Conservation (phyloP, 2,329 filamentous ascomycete genomes). For the Penicillium digitatum region DNA sequence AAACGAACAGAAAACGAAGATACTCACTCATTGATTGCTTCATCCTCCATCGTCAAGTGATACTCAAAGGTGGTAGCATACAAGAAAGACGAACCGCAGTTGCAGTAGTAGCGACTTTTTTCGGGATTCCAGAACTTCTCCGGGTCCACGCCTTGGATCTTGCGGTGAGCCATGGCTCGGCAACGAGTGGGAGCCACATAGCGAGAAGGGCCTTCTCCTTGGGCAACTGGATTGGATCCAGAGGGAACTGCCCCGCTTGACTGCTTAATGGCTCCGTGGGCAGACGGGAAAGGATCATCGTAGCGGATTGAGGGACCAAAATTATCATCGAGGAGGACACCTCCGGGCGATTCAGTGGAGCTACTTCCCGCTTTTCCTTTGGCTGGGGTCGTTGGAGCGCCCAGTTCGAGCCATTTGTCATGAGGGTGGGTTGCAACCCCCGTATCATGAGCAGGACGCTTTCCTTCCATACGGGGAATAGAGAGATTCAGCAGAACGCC, state of each 20-base stretch:
- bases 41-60: neutral
- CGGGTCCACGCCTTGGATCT: slow-evolving; percentile 14
- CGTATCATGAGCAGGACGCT: neutral
- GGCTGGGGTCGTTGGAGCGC: neutral
- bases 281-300: neutral
- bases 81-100: slow-evolving; percentile 24
- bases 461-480: neutral
- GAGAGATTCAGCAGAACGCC: neutral
- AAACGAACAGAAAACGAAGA: too few relatives aligned
- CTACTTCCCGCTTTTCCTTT: neutral
- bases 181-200: neutral
- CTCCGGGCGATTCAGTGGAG: neutral
- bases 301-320: neutral
- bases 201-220: neutral
- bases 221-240: neutral
- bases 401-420: neutral
- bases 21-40: slow-evolving; percentile 12
- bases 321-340: neutral
- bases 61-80: neutral
- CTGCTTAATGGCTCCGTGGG: neutral
- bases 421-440: neutral
- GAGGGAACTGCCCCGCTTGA: neutral
- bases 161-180: neutral
- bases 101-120: slow-evolving; percentile 33
- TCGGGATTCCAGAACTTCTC: slow-evolving; percentile 27